These are phyloP conservation scores for Thalassiosira profunda DNA, from an alignment of 108 stramenopile genomes.

Conservation along the genomic window DNA sequence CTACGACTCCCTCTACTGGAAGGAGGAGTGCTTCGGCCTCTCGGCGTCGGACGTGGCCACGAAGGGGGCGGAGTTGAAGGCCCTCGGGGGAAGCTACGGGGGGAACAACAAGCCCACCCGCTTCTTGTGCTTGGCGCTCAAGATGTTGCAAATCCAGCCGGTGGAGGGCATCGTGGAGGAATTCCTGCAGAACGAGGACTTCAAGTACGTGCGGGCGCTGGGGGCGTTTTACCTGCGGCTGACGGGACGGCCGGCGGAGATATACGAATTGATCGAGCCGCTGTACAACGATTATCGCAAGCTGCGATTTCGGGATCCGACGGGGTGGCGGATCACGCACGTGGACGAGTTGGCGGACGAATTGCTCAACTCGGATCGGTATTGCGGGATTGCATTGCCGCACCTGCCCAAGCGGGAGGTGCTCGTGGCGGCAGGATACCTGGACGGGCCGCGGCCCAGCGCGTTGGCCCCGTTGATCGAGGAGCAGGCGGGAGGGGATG, in stretches of 20 bases:
- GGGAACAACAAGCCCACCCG: conserved; percentile 92
- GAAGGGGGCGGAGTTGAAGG: conserved; percentile 87
- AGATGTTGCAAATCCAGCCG: conserved; percentile 97
- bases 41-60: conserved; percentile 93
- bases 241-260: conserved; percentile 93
- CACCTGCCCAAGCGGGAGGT: conserved; percentile 82
- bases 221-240: conserved; percentile 96
- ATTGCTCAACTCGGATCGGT: conserved; percentile 74
- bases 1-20: conserved; percentile 90
- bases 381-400: conserved; percentile 94
- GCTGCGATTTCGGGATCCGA: conserved; percentile 56
- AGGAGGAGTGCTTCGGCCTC: conserved; percentile 92
- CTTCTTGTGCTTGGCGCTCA: conserved; percentile 95
- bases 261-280: conserved; percentile 93
- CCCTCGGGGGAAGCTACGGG: conserved; percentile 89
- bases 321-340: conserved; percentile 86
- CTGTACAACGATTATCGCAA: conserved; percentile 93
- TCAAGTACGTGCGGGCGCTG: conserved; percentile 95
- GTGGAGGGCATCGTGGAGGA: conserved; percentile 92
- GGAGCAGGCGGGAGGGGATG: conserved; percentile 52
- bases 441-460: conserved; percentile 68
- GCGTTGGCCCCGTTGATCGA: conserved; percentile 54
- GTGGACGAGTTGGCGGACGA: conserved; percentile 96
- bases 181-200: conserved; percentile 94
- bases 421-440: conserved; percentile 80